Percentiles rank a stretch among this genome's conserved stretches.
Evolutionary conservation across 805 yeast species (phyloP).

Genomic region (Pichia paraexigua): DNA sequence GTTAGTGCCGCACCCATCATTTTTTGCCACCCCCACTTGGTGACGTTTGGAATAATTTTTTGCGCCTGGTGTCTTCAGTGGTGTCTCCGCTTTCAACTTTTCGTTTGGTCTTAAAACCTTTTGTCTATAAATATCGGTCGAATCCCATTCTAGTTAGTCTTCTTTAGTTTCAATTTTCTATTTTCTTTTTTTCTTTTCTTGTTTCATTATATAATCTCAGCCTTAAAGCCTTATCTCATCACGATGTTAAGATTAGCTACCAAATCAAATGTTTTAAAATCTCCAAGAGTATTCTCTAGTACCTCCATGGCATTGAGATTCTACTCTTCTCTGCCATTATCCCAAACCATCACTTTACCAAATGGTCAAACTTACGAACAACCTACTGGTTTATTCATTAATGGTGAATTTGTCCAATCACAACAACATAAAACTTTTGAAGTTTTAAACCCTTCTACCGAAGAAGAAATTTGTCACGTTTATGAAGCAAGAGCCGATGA

Average conservation of each 20-base stretch:
- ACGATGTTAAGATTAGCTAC: constrained; percentile 9
- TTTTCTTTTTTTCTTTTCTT: neutral
- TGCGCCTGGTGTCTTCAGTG: neutral
- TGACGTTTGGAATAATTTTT: neutral
- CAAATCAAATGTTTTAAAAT: neutral
- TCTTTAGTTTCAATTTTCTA: neutral
- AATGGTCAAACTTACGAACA: constrained; percentile 28
- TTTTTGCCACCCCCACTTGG: neutral
- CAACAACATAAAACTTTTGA: constrained; percentile 50
- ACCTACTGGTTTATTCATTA: constrained; percentile 55
- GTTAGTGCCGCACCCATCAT: neutral
- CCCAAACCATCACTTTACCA: constrained; percentile 28
- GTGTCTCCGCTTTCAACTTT: neutral
- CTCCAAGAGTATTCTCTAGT: neutral
- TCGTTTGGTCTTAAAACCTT: neutral
- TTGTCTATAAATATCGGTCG: neutral
- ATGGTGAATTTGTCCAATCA: constrained; percentile 54
- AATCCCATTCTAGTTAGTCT: neutral
- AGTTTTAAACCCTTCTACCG: constrained; percentile 62
- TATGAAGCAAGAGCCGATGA: constrained; percentile 75
- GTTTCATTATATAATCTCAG: neutral
- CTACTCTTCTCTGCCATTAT: constrained; percentile 17
- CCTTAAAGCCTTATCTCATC: too few species aligned
- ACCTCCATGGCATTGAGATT: constrained; percentile 6
- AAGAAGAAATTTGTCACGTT: constrained; percentile 58